Evolutionary conservation across 2,329 filamentous ascomycete genomes (phyloP), one percentile per base, ranked within the genome.

Genomic region (Dothiorella sarmentorum): DNA sequence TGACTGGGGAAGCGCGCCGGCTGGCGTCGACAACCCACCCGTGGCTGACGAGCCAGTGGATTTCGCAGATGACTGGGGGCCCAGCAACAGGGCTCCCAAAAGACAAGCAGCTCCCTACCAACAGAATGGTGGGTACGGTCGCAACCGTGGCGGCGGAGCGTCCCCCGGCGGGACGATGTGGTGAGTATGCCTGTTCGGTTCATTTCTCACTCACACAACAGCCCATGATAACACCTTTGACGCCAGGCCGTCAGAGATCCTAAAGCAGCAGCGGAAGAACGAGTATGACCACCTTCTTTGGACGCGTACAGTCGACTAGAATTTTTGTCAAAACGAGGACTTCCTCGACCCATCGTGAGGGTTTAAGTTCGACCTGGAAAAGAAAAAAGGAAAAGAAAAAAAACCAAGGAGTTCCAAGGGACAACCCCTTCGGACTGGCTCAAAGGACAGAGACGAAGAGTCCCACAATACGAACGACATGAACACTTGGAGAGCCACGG

Each of bases 21-120:
- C 38, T 4, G 53, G 43, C 15, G 42, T 26, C 1, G 53, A 26
- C 15, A 51, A 29, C 13, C 33, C 33, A 7, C 9, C 47, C 3
- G 47, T 37, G 31, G 40, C 53, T 3, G 29, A 29, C 10, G 53
- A 33, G 40, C 42, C 40, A 1, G 40, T 27, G n/a, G 29, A 47
- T 20, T 57, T 57, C 15, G 42, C 42, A 2, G 40, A 47, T 3
- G 53, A 56, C 38, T 56, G 53, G 53, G 53, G 40, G 3, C 42
- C 40, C 6, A 57, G 53, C 52, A 26, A 17, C 4, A 35, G 26
- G 22, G 2, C 38, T 10, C 17, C 15, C 31, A 51, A 37, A 6
- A 22, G 10, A 31, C 11, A 11, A 17, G 7, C 31, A 15, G 18
- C 20, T 13, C 31, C 22, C 15, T n/a, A 15, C 20, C 27, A 38